These are phyloP conservation scores for Trametes sanguinea DNA, from an alignment of 768 basidiomycete genomes.

Conservation along the genomic window DNA sequence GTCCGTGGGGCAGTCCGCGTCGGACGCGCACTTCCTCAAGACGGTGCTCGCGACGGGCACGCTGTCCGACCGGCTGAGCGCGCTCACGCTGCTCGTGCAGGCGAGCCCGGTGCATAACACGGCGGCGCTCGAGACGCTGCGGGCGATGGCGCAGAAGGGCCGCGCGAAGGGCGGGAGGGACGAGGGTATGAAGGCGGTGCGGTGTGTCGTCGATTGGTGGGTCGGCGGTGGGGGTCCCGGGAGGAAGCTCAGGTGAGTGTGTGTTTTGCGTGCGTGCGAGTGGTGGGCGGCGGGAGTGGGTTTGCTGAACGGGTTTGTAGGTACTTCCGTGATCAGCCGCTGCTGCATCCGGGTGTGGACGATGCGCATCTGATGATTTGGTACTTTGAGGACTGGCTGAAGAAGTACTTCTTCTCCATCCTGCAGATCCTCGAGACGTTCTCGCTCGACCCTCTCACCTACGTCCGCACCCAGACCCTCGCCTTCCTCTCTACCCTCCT, in stretches of 20 bases:
- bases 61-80: slow-evolving; percentile 87
- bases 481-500: slow-evolving; percentile 78
- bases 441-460: slow-evolving; percentile 82
- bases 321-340: slow-evolving; percentile 88
- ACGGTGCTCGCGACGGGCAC: slow-evolving; percentile 89
- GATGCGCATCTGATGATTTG: slow-evolving; percentile 77
- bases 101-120: slow-evolving; percentile 85
- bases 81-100: slow-evolving; percentile 86
- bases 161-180: slow-evolving; percentile 89
- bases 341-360: slow-evolving; percentile 60
- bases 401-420: slow-evolving; percentile 93
- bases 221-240: slow-evolving; percentile 88
- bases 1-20: slow-evolving; percentile 49
- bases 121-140: slow-evolving; percentile 75
- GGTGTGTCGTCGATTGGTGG: slow-evolving; percentile 98
- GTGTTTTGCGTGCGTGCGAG: no score
- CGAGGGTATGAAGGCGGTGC: slow-evolving; percentile 85
- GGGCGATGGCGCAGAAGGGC: slow-evolving; percentile 73
- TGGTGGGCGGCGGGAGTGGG: no score
- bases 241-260: slow-evolving; percentile 78
- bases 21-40: slow-evolving; percentile 80
- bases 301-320: slow-evolving; percentile 39
- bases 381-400: slow-evolving; percentile 97
- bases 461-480: slow-evolving; percentile 85
- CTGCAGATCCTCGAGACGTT: slow-evolving; percentile 89